Evolutionary conservation across 129 eudicot genomes (phyloP).

Genomic region (Silybum marianum): DNA sequence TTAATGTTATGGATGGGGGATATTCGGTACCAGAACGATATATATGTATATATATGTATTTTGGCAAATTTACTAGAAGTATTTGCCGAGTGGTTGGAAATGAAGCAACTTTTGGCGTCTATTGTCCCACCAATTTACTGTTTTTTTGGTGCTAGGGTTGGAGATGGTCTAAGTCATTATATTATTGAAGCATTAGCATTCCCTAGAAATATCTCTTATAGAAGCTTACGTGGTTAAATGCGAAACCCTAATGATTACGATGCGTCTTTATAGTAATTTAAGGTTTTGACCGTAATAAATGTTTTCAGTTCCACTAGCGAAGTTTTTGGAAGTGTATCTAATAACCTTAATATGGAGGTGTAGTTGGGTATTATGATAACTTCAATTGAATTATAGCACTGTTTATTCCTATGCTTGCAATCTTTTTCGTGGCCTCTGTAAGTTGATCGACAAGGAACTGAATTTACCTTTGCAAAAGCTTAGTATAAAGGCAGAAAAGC

Average conservation of each 20-base stretch:
- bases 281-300: slow-evolving; percentile 12
- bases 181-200: background rate
- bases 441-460: background rate
- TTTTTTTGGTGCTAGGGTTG: background rate
- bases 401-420: background rate
- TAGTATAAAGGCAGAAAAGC: background rate
- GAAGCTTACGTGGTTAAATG: slow-evolving; percentile 24
- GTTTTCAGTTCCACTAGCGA: background rate
- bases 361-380: background rate
- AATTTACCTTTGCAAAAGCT: background rate
- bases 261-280: slow-evolving; percentile 20
- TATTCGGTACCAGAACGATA: background rate
- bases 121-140: background rate
- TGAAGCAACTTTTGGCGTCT: background rate
- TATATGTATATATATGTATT: background rate
- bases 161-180: slow-evolving; percentile 6
- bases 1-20: background rate
- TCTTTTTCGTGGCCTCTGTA: background rate
- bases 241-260: slow-evolving; percentile 11
- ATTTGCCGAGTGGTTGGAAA: background rate
- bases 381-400: background rate
- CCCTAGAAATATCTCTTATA: slow-evolving; percentile 3
- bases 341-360: background rate
- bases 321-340: background rate
- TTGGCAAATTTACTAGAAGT: slow-evolving; percentile 6